Base-by-base conservation (phyloP, 140 eudicot genomes). In the Oenanthe javanica region DNA sequence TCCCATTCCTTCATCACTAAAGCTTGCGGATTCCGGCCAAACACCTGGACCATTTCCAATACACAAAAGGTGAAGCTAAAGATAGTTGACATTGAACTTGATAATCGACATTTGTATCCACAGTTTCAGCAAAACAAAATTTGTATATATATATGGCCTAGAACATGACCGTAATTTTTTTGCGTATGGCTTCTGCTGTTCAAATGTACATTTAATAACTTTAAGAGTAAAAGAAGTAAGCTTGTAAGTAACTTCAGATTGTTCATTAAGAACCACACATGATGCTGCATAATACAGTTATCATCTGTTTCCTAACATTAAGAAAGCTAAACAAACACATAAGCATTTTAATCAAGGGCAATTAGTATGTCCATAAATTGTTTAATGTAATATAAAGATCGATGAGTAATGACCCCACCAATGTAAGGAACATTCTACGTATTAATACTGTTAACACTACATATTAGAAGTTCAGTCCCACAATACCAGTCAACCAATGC, bases 11-110 rank as follows among this genome's bases (percentile, higher is more conserved):
- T 86, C 89, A 85, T 93, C 98, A 23, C 84, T 86, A 86, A 93
- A 93, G 91, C 98, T 93, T 81, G 81, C 84, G 64, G 98, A 91
- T 75, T 89, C 96, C 4, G 98, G 98, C 98, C 98, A 93, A 42
- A 82, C 96, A 81, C 98, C 98, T 93, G 82, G 10, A 8, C 40
- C 81, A 81, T 77, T 83, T 71, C 36, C 82, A 83, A 31, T 31
- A 14, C 76, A 31, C 27, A 49, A 83, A 84, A 47, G 23, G 82
- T 75, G 51, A 81, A 70, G 70, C 42, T 51, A 43, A 9, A 77
- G 77, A 81, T 79, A 76, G 48, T 83, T 80, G 83, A 81, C 66
- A 79, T 51, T 64, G 79, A 4, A 40, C 42, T 64, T 64, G 43
- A 70, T 14, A 70, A 36, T 27, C 3, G n/a, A 38, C 75, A 70